Evolutionary conservation across 1,284 basidiomycete genomes (phyloP).

Genomic region (Austroboletus novae-zelandiae): DNA sequence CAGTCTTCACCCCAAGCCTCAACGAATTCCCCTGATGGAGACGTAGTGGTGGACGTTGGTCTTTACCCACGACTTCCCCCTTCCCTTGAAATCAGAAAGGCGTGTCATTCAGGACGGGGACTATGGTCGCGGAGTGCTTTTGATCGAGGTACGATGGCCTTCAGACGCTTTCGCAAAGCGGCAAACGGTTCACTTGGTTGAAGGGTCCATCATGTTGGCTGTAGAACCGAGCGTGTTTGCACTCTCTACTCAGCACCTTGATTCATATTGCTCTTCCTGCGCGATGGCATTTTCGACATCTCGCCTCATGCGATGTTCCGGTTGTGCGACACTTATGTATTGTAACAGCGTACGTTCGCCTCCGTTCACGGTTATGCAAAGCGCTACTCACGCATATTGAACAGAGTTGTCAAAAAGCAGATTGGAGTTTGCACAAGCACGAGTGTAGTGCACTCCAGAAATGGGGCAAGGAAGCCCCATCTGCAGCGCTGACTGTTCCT

Average conservation of each 20-base stretch:
- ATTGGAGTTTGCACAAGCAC: slow-evolving; percentile 74
- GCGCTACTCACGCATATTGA: not conserved
- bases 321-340: slow-evolving; percentile 69
- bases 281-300: slow-evolving; percentile 37
- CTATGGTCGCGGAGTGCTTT: slow-evolving; percentile 36
- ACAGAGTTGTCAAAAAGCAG: slow-evolving; percentile 73
- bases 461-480: slow-evolving; percentile 53
- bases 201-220: slow-evolving; percentile 61
- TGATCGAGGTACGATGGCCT: slow-evolving; percentile 38
- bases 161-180: not conserved
- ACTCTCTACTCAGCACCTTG: slow-evolving; percentile 64
- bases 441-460: slow-evolving; percentile 72
- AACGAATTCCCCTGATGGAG: slow-evolving; percentile 1
- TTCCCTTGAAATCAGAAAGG: slow-evolving; percentile 32
- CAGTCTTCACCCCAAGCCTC: slow-evolving; percentile 17
- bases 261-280: slow-evolving; percentile 69
- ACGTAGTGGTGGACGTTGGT: not conserved
- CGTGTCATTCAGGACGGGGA: slow-evolving; percentile 36
- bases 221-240: slow-evolving; percentile 60
- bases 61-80: slow-evolving; percentile 30
- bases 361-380: not conserved
- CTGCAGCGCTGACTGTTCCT: slow-evolving; percentile 50
- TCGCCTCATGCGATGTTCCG: slow-evolving; percentile 64
- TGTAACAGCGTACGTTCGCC: slow-evolving; percentile 57
- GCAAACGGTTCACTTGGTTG: not conserved